Conservation (phyloP, 345 rosid species). For the Salix caprea region DNA sequence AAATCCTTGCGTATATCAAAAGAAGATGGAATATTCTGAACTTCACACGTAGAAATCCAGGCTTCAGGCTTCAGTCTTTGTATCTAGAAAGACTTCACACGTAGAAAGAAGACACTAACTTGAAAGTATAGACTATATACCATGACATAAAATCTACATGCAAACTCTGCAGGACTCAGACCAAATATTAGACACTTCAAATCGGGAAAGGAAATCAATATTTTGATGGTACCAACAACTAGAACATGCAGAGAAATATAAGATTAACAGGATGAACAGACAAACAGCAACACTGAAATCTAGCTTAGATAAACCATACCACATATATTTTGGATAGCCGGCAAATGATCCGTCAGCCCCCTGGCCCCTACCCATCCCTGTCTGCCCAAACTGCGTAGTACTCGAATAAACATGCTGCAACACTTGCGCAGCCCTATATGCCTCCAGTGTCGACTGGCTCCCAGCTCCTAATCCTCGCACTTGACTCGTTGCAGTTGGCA, state of each 20-base stretch:
- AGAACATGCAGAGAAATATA: neutral
- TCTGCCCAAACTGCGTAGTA: constrained; percentile 25
- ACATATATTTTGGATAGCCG: constrained; percentile 37
- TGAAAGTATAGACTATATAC: neutral
- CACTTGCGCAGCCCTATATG: constrained; percentile 33
- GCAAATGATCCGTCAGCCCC: constrained; percentile 32
- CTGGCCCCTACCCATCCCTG: constrained; percentile 27
- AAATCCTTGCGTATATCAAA: no score
- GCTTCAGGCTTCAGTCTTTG: no score
- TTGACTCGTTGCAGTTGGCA: constrained; percentile 19
- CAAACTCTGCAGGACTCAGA: neutral
- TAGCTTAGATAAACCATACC: constrained; percentile 38
- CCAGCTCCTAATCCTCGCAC: constrained; percentile 31
- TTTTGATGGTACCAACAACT: neutral
- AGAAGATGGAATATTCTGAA: no score
- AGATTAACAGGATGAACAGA: constrained; percentile 5
- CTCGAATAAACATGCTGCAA: constrained; percentile 32
- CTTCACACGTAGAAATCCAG: no score
- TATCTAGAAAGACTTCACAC: no score
- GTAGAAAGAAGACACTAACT: neutral
- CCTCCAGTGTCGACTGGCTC: constrained; percentile 21
- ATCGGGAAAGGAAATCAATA: neutral
- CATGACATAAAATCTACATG: neutral
- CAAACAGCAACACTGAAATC: neutral
- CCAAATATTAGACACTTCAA: neutral